Percentiles rank a stretch among this genome's conserved stretches.
phyloP scores from a whole-genome alignment of 768 basidiomycete species.

The Rhodosporidiobolus odoratus region DNA sequence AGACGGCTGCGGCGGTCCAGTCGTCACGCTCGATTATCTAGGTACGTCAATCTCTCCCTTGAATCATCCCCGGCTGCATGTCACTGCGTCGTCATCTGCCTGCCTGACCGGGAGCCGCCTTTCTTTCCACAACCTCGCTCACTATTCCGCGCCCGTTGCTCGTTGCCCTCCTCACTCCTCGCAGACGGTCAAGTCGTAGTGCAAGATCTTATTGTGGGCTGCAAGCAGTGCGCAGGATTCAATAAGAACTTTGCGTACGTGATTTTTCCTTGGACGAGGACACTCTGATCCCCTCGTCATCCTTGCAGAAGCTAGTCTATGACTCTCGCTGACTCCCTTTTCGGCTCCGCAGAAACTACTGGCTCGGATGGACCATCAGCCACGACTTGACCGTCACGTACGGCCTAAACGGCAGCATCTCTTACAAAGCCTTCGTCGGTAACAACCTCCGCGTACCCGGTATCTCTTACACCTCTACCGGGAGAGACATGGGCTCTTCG shows the following conservation, averaged over 20 bases:
- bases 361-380: constrained; percentile 13
- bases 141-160: neutral
- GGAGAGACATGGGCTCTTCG: constrained; percentile 25
- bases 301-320: neutral
- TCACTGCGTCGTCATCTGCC: neutral
- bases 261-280: too few species aligned
- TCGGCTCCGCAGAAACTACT: neutral
- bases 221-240: neutral
- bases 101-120: too few species aligned
- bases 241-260: neutral
- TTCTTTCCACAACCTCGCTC: too few species aligned
- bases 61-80: neutral
- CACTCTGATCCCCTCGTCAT: neutral
- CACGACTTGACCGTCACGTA: constrained; percentile 19
- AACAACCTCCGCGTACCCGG: neutral
- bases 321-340: neutral
- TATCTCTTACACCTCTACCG: constrained; percentile 3
- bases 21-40: constrained; percentile 21
- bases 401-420: constrained; percentile 20
- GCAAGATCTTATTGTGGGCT: neutral
- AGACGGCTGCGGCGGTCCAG: constrained; percentile 21
- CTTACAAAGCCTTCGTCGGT: constrained; percentile 19
- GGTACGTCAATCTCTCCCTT: neutral
- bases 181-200: constrained; percentile 25
- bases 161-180: neutral